These are phyloP conservation scores for Ogataea nakhonphanomensis DNA, from an alignment of 805 yeast species.

Conservation along the genomic window DNA sequence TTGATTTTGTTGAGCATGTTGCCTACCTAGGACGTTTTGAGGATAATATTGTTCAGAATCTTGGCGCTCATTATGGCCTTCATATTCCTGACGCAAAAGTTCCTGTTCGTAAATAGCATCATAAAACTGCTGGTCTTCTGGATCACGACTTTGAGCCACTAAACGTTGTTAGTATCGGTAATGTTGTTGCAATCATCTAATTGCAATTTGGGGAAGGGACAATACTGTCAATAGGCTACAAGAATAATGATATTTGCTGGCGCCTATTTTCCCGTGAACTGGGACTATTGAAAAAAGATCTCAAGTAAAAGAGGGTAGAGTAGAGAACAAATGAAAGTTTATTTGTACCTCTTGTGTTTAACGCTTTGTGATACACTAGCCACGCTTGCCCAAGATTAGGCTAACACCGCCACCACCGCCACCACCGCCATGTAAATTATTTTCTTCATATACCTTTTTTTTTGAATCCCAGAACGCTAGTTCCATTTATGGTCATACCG, in stretches of 20 bases:
- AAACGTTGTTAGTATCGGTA: slow-evolving; percentile 11
- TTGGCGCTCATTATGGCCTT: slow-evolving; percentile 9
- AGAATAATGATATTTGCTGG: not conserved
- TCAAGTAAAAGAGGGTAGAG: not conserved
- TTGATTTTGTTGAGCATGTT: slow-evolving; percentile 6
- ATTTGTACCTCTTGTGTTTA: slow-evolving; percentile 1
- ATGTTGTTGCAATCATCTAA: too few relatives aligned
- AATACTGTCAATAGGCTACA: slow-evolving; percentile 2
- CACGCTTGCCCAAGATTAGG: slow-evolving; percentile 2
- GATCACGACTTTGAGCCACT: slow-evolving; percentile 13
- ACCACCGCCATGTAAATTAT: slow-evolving; percentile 3
- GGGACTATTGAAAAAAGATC: not conserved
- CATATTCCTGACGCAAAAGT: slow-evolving; percentile 4
- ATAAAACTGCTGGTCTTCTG: slow-evolving; percentile 13
- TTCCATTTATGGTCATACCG: slow-evolving; percentile 1
- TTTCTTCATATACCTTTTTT: not conserved
- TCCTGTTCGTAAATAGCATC: slow-evolving; percentile 15
- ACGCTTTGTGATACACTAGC: slow-evolving; percentile 7
- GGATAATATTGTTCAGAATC: slow-evolving; percentile 14
- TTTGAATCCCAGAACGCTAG: not conserved
- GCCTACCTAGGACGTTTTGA: slow-evolving; percentile 12
- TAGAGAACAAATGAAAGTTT: slow-evolving; percentile 2
- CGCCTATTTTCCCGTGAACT: not conserved
- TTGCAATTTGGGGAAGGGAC: not conserved
- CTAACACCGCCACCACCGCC: too few relatives aligned